Base-by-base conservation (phyloP, 768 basidiomycete species). In the Filobasidium wieringae region DNA sequence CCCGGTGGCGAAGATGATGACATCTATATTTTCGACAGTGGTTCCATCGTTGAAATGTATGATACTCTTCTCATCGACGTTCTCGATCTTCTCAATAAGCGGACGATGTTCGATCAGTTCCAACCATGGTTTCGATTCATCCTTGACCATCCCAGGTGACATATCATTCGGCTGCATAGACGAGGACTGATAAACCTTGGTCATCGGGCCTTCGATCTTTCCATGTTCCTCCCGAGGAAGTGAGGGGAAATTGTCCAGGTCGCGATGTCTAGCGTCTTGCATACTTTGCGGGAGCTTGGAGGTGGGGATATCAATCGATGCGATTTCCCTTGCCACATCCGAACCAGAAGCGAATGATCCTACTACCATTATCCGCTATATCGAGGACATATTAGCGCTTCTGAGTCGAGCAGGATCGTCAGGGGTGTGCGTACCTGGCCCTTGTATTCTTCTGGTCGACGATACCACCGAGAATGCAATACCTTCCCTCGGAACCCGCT, bases 1-100 rank as follows among this genome's bases (percentile, higher is more conserved):
- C 7, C 76, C 76, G 0, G 76, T 77, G 2, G 75, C 76, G 60
- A 69, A 77, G 39, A 76, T 72, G 55, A 76, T 69, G 1, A 63
- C 54, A 27, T 76, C 72, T 19, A 76, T 64, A 17, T 67, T 67
- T 0, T 62, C 53, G 17, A 69, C 45, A 2, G 33, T 24, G 7
- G 53, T 11, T 2, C 66, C 67, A 30, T 72, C 63, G 17, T 66
- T 62, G 47, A 75, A 70, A 43, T 68, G 61, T 29, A 76, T 68
- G 12, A 31, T 24, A 1, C 66, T 65, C 26, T 57, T 49, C 6
- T 56, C 36, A 24, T 55, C 32, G 3, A 22, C 41, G 4, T 40
- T 22, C 37, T 61, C 55, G 55, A 70, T 41, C 33, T 22, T 68
- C 61, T 54, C 66, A 43, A 55, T 66, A 39, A 24, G 24, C 51